Evolutionary conservation across 129 eudicot species (phyloP).

Genomic region (Ambrosia trifida): DNA sequence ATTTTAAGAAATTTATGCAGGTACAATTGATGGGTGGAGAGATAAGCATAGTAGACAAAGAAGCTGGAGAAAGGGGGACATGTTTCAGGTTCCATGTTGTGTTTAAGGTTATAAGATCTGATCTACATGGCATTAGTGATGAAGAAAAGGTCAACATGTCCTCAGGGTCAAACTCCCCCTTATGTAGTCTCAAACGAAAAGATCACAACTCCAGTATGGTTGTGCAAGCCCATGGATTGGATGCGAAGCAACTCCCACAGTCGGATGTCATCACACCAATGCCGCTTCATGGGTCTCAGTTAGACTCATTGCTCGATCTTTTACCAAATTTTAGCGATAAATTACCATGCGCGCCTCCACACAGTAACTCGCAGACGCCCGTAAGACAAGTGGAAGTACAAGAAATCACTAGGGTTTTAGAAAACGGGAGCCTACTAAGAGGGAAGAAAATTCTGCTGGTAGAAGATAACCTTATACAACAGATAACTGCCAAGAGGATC

Average conservation of each 20-base stretch:
- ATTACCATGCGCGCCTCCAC: slow-evolving; percentile 14
- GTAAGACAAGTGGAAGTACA: slow-evolving; percentile 2
- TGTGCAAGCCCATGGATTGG: slow-evolving; percentile 44
- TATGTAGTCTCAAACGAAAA: slow-evolving; percentile 19
- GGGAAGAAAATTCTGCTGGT: slow-evolving; percentile 48
- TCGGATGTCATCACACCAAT: slow-evolving; percentile 49
- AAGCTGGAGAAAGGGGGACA: slow-evolving; percentile 61
- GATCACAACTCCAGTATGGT: slow-evolving; percentile 10
- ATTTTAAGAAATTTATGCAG: slow-evolving; percentile 27
- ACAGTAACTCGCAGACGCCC: neutral
- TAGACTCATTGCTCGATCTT: slow-evolving; percentile 40
- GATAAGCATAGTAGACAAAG: slow-evolving; percentile 67
- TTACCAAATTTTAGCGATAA: slow-evolving; percentile 55
- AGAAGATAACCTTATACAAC: slow-evolving; percentile 39
- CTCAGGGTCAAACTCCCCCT: slow-evolving; percentile 26
- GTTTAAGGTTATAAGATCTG: slow-evolving; percentile 21
- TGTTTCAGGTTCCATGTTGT: slow-evolving; percentile 53
- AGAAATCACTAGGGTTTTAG: slow-evolving; percentile 24
- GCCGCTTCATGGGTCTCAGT: slow-evolving; percentile 73
- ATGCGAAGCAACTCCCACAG: slow-evolving; percentile 50
- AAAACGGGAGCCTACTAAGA: slow-evolving; percentile 29
- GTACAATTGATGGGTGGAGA: slow-evolving; percentile 91
- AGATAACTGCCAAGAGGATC: slow-evolving; percentile 26
- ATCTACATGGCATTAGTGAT: slow-evolving; percentile 16
- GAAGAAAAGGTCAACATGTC: slow-evolving; percentile 28